Conservation (phyloP, 2,329 filamentous ascomycete species). For the Colletotrichum incanum region DNA sequence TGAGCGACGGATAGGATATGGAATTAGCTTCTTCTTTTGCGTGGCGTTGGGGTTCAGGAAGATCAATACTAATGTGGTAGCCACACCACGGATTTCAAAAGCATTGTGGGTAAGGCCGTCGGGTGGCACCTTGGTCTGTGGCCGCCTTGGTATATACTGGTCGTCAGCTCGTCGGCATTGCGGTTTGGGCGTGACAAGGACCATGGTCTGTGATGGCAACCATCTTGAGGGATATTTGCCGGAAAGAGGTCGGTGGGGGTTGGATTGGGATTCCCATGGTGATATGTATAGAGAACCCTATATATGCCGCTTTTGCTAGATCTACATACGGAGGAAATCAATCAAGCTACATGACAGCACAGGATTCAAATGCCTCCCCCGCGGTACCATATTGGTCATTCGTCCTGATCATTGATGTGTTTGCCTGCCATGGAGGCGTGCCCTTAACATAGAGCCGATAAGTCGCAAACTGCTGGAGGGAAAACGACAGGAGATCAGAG, state of each 20-base stretch:
- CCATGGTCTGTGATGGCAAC: neutral
- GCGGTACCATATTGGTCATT: too few species aligned
- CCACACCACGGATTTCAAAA: neutral
- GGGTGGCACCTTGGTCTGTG: neutral
- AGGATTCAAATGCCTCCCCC: neutral
- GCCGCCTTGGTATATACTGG: neutral
- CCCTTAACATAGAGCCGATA: neutral
- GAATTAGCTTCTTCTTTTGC: slow-evolving; percentile 10
- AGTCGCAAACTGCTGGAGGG: neutral
- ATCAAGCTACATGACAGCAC: neutral
- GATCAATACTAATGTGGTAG: neutral
- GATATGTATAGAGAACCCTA: neutral
- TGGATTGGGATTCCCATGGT: neutral
- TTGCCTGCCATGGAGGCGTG: too few species aligned
- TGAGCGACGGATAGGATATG: neutral
- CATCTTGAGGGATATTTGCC: neutral
- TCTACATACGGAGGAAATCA: neutral
- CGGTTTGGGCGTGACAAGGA: neutral
- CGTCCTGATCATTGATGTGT: neutral
- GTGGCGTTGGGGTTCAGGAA: slow-evolving; percentile 8
- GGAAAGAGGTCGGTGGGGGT: neutral
- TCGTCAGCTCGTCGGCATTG: neutral
- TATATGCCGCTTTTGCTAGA: neutral
- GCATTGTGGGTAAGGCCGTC: neutral
- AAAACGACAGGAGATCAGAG: neutral